Base-by-base conservation (phyloP, 139 green algal genomes). In the Ulvella scutata region DNA sequence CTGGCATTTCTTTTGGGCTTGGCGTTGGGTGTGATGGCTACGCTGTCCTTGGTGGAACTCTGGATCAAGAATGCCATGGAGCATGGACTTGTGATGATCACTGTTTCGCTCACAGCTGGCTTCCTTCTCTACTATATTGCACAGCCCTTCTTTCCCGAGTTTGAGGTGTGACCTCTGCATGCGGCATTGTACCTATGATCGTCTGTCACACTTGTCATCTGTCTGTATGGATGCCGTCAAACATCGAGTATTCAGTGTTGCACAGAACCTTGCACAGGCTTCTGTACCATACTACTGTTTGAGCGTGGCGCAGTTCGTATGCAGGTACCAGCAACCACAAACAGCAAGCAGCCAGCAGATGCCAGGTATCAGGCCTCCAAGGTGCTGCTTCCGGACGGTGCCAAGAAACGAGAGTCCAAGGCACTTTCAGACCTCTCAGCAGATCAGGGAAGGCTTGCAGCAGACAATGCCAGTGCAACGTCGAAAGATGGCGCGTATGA, bases 1-100 rank as follows among this genome's bases (percentile, higher is more conserved):
- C 83, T 97, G 37, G 86, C 88, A 4, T 90, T 91, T 28, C 82
- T 97, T 29, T 79, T 97, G 3, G 89, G 89, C 2, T 62, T 86
- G 2, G 83, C 83, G 33, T 87, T 86, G 4, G 81, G 83, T 3
- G 92, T 97, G 0, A 97, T 97, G 92, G 67, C 84, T 17, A 85
- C 84, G 4, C 82, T 97, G 23, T 89, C 82, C n/a, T 74, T 90
- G 1, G 77, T 87, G 4, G 92, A 97, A 77, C 82, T 97, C 76
- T 88, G 87, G 73, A 59, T 90, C 3, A 78, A 85, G 36, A 95
- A 93, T 62, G 86, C 84, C 1, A 39, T 87, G 6, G 76, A 88
- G 43, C 72, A 31, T 62, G 67, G 31, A 9, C 44, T 91, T 72
- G 83, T 84, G 4, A 78, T 79, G 43, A 23, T 75, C 21, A 51